A percentile compares a stretch with the other conserved stretches of the same genome.
Conservation (phyloP, 495 filamentous ascomycete species). For the Penicillium odoratum region DNA sequence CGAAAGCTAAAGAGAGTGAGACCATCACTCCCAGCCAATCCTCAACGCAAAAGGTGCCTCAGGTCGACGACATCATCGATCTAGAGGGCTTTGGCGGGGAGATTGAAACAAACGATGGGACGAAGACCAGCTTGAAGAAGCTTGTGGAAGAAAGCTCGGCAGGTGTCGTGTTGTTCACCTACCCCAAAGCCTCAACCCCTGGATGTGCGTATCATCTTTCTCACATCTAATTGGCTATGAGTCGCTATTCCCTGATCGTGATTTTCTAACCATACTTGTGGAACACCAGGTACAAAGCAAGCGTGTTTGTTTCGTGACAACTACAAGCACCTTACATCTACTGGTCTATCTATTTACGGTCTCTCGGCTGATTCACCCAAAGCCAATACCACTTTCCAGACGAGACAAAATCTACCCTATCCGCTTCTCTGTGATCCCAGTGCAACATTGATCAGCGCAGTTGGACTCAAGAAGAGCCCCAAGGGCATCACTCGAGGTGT, state of each 20-base stretch:
- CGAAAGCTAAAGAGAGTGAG: conserved; percentile 26
- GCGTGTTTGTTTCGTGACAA: conserved; percentile 89
- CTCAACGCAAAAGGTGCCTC: conserved; percentile 28
- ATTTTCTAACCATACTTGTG: background rate
- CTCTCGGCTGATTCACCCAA: conserved; percentile 84
- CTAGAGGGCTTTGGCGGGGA: conserved; percentile 79
- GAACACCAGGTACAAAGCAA: conserved; percentile 76
- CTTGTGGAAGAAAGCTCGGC: conserved; percentile 79
- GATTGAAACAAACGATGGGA: conserved; percentile 79
- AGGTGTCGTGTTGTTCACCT: conserved; percentile 91
- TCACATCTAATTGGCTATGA: background rate
- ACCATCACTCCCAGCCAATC: conserved; percentile 45
- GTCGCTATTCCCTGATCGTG: conserved; percentile 1
- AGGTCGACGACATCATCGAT: conserved; percentile 55
- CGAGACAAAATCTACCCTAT: conserved; percentile 86
- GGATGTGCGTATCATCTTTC: conserved; percentile 70
- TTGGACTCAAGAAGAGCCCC: conserved; percentile 74
- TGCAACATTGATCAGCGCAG: conserved; percentile 68
- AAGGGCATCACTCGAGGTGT: conserved; percentile 82
- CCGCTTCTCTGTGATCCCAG: conserved; percentile 80
- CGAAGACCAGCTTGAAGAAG: conserved; percentile 69
- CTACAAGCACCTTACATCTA: conserved; percentile 71
- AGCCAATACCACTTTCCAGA: conserved; percentile 86
- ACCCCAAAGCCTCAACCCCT: conserved; percentile 91
- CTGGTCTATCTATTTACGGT: conserved; percentile 82